These are phyloP conservation scores for Colletotrichum sp. DNA, from an alignment of 2,329 filamentous ascomycete genomes.

Conservation along the genomic window DNA sequence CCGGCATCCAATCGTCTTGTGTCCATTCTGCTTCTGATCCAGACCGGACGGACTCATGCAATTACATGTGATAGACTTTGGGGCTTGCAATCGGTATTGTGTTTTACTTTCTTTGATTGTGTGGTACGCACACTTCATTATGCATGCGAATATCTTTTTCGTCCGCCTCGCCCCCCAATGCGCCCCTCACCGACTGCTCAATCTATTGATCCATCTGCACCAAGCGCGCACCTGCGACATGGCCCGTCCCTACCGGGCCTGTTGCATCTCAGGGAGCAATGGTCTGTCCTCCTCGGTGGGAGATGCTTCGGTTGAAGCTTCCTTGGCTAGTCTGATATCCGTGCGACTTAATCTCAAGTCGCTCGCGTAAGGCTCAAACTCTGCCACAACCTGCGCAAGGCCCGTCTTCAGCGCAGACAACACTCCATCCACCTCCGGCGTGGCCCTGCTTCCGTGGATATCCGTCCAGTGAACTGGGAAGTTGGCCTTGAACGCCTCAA, in stretches of 20 bases:
- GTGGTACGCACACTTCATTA: conserved; percentile 11
- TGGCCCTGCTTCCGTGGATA: conserved; percentile 58
- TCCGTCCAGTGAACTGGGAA: conserved; percentile 82
- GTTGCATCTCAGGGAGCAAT: conserved; percentile 31
- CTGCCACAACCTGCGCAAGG: conserved; percentile 68
- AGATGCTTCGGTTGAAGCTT: conserved; percentile 52
- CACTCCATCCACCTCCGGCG: conserved; percentile 74
- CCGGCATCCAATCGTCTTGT: conserved; percentile 9
- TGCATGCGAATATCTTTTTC: conserved; percentile 1
- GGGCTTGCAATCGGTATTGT: neutral
- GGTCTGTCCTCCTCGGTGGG: conserved; percentile 14
- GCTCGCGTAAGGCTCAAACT: conserved; percentile 76
- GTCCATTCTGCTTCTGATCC: neutral
- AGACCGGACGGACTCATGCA: neutral
- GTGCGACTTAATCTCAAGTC: conserved; percentile 72
- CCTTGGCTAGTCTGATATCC: conserved; percentile 77
- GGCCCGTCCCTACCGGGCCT: conserved; percentile 20
- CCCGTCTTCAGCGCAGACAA: conserved; percentile 68
- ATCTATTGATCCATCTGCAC: neutral
- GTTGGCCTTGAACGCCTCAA: conserved; percentile 69
- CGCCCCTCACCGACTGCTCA: neutral
- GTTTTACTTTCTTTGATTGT: neutral
- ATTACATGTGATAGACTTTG: conserved; percentile 16
- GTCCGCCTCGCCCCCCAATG: neutral
- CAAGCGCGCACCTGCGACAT: neutral